A percentile compares a stretch with the other conserved stretches of the same genome.
Conservation (phyloP, 2,329 filamentous ascomycete species). For the Colletotrichum cereale region DNA sequence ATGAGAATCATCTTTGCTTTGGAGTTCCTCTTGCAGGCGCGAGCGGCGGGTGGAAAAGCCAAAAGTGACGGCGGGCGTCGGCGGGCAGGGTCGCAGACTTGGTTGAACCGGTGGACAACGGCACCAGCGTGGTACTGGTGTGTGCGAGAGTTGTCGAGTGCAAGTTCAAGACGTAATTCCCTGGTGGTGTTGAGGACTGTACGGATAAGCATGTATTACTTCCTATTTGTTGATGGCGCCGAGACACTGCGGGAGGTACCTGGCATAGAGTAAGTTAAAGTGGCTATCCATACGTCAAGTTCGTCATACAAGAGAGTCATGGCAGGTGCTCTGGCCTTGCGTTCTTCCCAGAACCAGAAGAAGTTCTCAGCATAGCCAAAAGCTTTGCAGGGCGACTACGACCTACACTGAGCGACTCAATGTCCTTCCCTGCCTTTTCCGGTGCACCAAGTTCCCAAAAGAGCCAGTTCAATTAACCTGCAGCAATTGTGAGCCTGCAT, state of each 20-base stretch:
- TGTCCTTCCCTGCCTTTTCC: not conserved
- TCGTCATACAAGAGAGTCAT: not conserved
- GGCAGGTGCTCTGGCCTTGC: conserved; percentile 17
- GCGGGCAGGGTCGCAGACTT: not conserved
- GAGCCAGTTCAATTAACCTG: not conserved
- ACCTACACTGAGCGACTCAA: not conserved
- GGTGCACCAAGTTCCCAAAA: not conserved
- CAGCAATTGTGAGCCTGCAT: not conserved
- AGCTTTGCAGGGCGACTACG: not conserved
- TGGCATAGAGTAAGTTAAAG: conserved; percentile 5
- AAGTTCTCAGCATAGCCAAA: not conserved
- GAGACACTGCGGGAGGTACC: conserved; percentile 21
- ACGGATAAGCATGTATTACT: conserved; percentile 11
- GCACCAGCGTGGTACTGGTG: not conserved
- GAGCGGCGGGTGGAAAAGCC: not conserved
- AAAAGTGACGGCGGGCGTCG: conserved; percentile 2
- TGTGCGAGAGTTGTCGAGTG: not conserved
- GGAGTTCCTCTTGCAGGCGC: not conserved
- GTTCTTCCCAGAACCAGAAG: conserved; percentile 13
- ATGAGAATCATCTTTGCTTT: conserved; percentile 6
- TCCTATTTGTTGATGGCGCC: conserved; percentile 11
- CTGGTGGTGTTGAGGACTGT: not conserved
- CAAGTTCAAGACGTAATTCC: not conserved
- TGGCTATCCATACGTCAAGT: not conserved
- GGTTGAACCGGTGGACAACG: conserved; percentile 20